These are phyloP conservation scores for Pleurostoma richardsiae DNA, from an alignment of 2,329 filamentous ascomycete species.

Conservation along the genomic window DNA sequence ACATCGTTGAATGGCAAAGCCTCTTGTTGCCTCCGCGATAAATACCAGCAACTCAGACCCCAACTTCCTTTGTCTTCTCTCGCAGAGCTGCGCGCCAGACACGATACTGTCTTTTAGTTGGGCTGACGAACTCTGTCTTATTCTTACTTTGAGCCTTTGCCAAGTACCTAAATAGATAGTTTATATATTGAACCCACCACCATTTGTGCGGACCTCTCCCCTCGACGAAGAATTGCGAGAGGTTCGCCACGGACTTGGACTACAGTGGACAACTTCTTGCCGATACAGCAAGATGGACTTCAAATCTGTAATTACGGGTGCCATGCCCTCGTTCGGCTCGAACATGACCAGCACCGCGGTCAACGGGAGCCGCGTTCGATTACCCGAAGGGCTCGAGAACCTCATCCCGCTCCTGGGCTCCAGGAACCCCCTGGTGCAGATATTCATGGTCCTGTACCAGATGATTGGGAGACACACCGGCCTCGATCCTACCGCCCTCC, in stretches of 20 bases:
- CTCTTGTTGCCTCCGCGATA: no score
- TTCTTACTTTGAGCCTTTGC: no score
- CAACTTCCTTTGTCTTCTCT: no score
- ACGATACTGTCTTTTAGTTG: no score
- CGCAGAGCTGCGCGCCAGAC: no score
- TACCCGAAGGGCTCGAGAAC: constrained; percentile 28
- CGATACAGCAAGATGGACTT: constrained; percentile 15
- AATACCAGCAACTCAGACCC: no score
- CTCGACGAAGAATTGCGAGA: no score
- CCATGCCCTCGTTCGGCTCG: constrained; percentile 13
- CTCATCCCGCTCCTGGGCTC: constrained; percentile 38
- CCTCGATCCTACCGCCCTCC: constrained; percentile 41
- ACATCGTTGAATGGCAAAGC: no score
- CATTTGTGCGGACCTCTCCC: no score
- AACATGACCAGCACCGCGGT: constrained; percentile 11
- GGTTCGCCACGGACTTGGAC: background rate
- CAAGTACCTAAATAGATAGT: no score
- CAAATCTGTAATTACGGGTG: constrained; percentile 11
- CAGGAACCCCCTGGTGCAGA: constrained; percentile 33
- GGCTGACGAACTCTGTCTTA: no score
- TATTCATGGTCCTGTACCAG: constrained; percentile 39
- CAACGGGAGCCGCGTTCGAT: constrained; percentile 9
- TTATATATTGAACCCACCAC: no score
- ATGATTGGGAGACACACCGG: constrained; percentile 38
- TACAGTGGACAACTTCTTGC: background rate